Base-by-base conservation (phyloP, 2,329 filamentous ascomycete genomes). In the Colletotrichum limetticola region DNA sequence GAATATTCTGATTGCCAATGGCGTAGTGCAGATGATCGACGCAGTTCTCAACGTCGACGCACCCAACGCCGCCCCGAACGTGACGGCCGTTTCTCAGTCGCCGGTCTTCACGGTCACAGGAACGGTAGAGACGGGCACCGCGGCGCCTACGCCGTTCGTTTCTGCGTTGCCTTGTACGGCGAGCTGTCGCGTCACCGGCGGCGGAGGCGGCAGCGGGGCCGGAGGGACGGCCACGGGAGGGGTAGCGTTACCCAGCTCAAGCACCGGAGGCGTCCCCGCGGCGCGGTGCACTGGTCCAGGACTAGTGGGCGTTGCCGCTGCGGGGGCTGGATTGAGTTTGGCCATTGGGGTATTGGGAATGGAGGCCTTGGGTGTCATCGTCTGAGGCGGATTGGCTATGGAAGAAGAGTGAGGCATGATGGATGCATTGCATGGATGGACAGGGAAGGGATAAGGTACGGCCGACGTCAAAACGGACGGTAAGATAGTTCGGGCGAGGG, bases 11-110 rank as follows among this genome's bases (percentile, higher is more conserved):
- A 79, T 89, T 56, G 85, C 87, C 72, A 91, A 91, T 77, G 89
- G 89, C 56, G 87, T 91, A 52, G 79, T 90, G 12, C 90, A 91
- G 78, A 82, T 91, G 49, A 84, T 91, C 61, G 89, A 91, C 78
- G 84, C 82, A 67, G 85, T 88, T 9, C 81, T 89, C 28, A 88
- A 86, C 76, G 72, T 71, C 35, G 58, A 74, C n/a, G 64, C 66
- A 1, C 61, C 49, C 11, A 59, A 62, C 24, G 63, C 52, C 19
- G 22, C 32, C 22, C 86, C 85, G 2, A 77, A 84, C 52, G 82
- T 79, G 6, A 70, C 80, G 14, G 76, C 75, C 2, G 80, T 78
- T 1, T 73, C 75, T 22, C 85, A 85, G 1, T 80, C 86, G 58
- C 81, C 83, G 5, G 72, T 74, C 6, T 75, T 73, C 59, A 74